These are phyloP conservation scores for Chaetoceros muelleri DNA, from an alignment of 108 stramenopile genomes.

Conservation along the genomic window DNA sequence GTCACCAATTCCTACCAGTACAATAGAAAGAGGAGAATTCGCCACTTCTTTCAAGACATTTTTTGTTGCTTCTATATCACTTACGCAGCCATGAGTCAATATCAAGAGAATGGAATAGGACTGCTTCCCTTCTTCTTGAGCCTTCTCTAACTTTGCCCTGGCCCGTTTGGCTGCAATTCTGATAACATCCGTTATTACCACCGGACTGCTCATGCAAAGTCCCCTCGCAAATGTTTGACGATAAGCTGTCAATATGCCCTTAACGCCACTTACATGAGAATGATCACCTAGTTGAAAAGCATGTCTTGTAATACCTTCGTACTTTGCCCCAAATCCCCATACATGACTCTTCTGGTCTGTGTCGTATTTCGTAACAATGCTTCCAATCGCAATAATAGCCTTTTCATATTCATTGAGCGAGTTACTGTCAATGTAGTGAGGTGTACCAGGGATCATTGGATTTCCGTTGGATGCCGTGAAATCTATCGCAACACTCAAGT, in stretches of 20 bases:
- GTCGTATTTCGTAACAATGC: constrained; percentile 80
- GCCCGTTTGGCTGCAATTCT: constrained; percentile 59
- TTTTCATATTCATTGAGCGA: constrained; percentile 72
- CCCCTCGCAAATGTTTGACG: constrained; percentile 54
- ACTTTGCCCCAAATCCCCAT: constrained; percentile 93
- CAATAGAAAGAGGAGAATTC: constrained; percentile 67
- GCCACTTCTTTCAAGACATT: constrained; percentile 44
- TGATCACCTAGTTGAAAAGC: constrained; percentile 70
- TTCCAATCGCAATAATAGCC: constrained; percentile 63
- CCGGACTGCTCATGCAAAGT: constrained; percentile 81
- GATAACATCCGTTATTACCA: constrained; percentile 80
- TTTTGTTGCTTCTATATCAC: constrained; percentile 77
- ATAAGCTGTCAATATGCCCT: constrained; percentile 84
- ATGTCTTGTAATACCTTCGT: constrained; percentile 70
- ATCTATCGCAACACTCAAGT: constrained; percentile 82
- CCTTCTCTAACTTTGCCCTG: constrained; percentile 33
- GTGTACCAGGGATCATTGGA: constrained; percentile 60
- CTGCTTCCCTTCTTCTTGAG: constrained; percentile 32
- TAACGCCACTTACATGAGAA: constrained; percentile 66
- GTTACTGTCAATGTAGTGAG: constrained; percentile 62
- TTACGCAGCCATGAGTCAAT: constrained; percentile 84
- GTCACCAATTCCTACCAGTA: constrained; percentile 85
- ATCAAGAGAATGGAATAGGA: constrained; percentile 86
- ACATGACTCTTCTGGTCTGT: constrained; percentile 79
- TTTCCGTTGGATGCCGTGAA: constrained; percentile 88